Evolutionary conservation across 2,329 filamentous ascomycete species (phyloP), one percentile per base, ranked within the genome.

Genomic region (Colletotrichum sp.): DNA sequence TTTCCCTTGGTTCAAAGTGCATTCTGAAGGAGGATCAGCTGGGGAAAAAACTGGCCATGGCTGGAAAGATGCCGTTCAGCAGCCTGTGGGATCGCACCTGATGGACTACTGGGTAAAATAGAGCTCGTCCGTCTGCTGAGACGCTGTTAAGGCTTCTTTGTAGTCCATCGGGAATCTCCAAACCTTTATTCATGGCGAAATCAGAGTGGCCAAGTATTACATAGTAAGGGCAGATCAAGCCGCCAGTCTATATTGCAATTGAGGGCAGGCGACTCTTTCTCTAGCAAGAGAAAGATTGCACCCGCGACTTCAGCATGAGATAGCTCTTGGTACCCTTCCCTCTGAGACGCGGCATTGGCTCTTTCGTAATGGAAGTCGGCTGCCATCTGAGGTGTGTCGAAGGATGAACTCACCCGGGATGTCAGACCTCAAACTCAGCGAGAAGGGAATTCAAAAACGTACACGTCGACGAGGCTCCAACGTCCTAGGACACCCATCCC

Each of bases 181-280:
- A 3, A 28, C 28, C 28, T 2, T 28, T 28, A 3, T 28, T 28
- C 28, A 28, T 49, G 39, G 0, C 18, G 39, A 12, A n/a, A 49
- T 49, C 9, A n/a, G 18, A 49, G 39, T 49, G 9, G 39, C 39
- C 39, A 7, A 12, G 39, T 49, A n/a, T 12, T n/a, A 4, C 39
- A 5, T 0, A 0, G 0, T 6, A 3, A 49, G 0, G 18, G 39
- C 39, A 49, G 39, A 49, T 1, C 39, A 49, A n/a, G 39, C 4
- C 1, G 1, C 18, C 39, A n/a, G 39, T 49, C 18, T 49, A n/a
- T n/a, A 0, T n/a, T 1, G 39, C 5, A 10, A 3, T 0, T 3
- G 5, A 12, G 5, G 18, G 18, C 39, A 49, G 2, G 0, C 9
- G 18, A n/a, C 18, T n/a, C 1, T 0, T n/a, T 0, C 18, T 0